Evolutionary conservation across 2,329 filamentous ascomycete genomes (phyloP).

Genomic region (Nemania abortiva): DNA sequence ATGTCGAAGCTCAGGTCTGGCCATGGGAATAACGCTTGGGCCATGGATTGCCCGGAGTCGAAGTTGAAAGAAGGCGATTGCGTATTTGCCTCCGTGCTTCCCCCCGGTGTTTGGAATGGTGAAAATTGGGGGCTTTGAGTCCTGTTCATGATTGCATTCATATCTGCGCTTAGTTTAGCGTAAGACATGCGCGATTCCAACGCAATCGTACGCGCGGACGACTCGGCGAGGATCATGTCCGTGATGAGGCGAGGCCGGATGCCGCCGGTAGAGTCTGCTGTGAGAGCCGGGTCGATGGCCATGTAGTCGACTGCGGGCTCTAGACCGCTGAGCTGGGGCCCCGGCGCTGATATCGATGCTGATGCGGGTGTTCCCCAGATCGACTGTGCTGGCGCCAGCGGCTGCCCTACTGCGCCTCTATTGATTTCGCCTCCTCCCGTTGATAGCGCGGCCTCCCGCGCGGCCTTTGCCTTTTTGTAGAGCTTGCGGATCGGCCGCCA

Average conservation of each 20-base stretch:
- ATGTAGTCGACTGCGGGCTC: conserved; percentile 27
- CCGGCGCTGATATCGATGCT: conserved; percentile 2
- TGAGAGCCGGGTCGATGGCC: conserved; percentile 30
- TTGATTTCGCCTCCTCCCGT: conserved; percentile 3
- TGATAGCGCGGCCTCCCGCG: conserved; percentile 50
- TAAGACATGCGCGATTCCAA: conserved; percentile 12
- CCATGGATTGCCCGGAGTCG: conserved; percentile 30
- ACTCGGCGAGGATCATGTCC: conserved; percentile 34
- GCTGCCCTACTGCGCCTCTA: neutral
- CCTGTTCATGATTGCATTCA: neutral
- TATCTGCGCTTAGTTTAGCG: neutral
- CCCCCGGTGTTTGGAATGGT: neutral
- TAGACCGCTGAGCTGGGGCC: conserved; percentile 5
- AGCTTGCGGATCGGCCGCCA: conserved; percentile 68
- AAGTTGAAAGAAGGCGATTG: conserved; percentile 3
- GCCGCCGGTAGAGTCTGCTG: neutral
- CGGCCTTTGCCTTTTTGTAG: conserved; percentile 61
- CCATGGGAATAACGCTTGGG: conserved; percentile 45
- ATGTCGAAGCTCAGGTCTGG: conserved; percentile 46
- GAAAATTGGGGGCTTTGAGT: neutral
- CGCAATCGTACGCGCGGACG: conserved; percentile 19
- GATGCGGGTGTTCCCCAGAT: conserved; percentile 4
- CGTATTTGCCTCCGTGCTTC: neutral
- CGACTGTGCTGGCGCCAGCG: neutral
- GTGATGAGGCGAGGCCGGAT: conserved; percentile 27